Base-by-base conservation (phyloP, 306 rosid genomes). In the Pachyrhizus erosus region DNA sequence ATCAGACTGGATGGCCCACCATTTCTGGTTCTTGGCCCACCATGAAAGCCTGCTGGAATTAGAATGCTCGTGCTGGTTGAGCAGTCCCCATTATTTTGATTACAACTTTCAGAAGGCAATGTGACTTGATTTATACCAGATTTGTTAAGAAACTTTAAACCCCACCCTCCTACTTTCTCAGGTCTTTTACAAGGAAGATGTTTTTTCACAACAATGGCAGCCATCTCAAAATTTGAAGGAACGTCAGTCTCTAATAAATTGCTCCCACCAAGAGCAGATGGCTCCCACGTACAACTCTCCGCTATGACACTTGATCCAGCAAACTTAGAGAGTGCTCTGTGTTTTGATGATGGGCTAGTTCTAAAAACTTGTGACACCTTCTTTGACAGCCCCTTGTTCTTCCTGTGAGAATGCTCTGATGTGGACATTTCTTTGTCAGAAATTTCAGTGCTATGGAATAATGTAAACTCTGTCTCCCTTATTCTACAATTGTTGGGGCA, bases 11-110 rank as follows among this genome's bases (percentile, higher is more conserved):
- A 96, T 9, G 97, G 98, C 24, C 99, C 99, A 1, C 92, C 85
- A 49, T 82, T 90, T 87, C 91, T 85, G 60, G 88, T 88, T 88
- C 89, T 91, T 26, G 95, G 97, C 51, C 99, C 99, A 15, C 97
- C 95, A 62, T 96, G 99, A 86, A 90, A 76, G 76, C 99, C 92
- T 57, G 97, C 94, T 0, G 99, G 99, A 77, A 96, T 85, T 66
- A 96, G 73, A 88, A 96, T 83, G 70, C 79, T 86, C 92, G 57
- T 86, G 87, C 92, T 88, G n/a, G 94, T 86, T 3, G 90, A 87
- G 88, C 90, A 96, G 49, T 87, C 87, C 18, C 86, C 86, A 11
- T 75, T 82, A 74, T 78, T 86, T 84, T 77, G 84, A 65, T 29
- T 29, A 83, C 88, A 84, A 84, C 91, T 78, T 67, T 88, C 88